phyloP scores from a whole-genome alignment of 495 filamentous ascomycete species.

The Echria macrotheca region DNA sequence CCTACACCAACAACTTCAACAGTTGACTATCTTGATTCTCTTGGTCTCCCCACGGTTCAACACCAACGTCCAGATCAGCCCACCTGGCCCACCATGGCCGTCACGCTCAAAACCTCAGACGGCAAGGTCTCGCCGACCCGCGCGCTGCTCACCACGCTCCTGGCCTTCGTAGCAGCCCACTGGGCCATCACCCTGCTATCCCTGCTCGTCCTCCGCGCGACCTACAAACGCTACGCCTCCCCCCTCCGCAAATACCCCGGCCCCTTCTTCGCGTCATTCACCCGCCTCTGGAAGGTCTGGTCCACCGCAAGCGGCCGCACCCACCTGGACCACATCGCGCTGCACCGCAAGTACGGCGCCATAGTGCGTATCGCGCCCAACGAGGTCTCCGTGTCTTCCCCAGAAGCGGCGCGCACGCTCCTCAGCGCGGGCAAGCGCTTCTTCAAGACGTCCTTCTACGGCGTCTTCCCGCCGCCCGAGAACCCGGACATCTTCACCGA shows the following conservation, averaged over 20 bases:
- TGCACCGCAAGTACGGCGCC: conserved; percentile 50
- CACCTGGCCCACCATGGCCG: conserved; percentile 27
- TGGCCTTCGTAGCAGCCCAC: conserved; percentile 28
- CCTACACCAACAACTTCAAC: conserved; percentile 26
- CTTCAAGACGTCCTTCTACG: conserved; percentile 53
- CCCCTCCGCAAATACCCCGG: conserved; percentile 46
- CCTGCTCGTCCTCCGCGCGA: conserved; percentile 25
- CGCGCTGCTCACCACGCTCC: conserved; percentile 22
- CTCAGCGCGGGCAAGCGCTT: conserved; percentile 49
- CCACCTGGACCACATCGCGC: conserved; percentile 40
- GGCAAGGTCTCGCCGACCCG: conserved; percentile 25
- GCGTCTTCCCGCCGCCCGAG: conserved; percentile 50
- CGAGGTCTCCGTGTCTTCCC: conserved; percentile 49
- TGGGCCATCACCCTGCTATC: conserved; percentile 32
- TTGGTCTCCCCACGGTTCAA: conserved; percentile 7
- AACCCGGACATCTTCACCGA: conserved; percentile 58
- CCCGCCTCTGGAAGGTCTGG: conserved; percentile 42
- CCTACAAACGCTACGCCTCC: conserved; percentile 39
- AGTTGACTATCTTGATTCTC: conserved; percentile 14
- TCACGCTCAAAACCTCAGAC: conserved; percentile 25
- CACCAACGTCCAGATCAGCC: too few species aligned
- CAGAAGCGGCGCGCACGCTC: conserved; percentile 42
- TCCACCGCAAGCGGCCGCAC: conserved; percentile 34
- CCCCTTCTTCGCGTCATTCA: conserved; percentile 44
- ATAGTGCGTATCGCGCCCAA: conserved; percentile 53